Evolutionary conservation across 2,329 filamentous ascomycete species (phyloP), one percentile per base, ranked within the genome.

Genomic region (Diplodia sapinea): DNA sequence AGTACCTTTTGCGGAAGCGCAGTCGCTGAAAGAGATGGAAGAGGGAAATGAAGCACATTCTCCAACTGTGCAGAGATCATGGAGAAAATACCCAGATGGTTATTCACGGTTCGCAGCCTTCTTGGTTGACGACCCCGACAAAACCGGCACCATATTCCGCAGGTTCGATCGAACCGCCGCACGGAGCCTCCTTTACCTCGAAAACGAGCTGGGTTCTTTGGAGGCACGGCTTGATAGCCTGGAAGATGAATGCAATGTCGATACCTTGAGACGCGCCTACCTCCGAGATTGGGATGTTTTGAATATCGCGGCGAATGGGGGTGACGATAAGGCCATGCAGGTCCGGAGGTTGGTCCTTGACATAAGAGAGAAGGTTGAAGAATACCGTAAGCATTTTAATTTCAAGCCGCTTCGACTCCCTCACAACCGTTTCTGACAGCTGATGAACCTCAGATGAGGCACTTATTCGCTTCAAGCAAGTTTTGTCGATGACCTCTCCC

Each of bases 101-200:
- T 55, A 55, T 20, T 23, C 51, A 2, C 8, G 13, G 8, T 55
- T 55, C 11, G 31, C 51, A 33, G 51, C 26, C 2, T 55, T 55
- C 51, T 23, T 55, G 4, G 29, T 33, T 2, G 26, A 55, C 15
- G 51, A 33, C 29, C 51, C 51, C 0, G 51, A 55, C 17, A 36
- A 55, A 31, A 55, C 26, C 29, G 29, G 29, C 29, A 55, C 12
- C 20, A 64, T 52, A 36, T 55, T 67, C 9, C 43, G 68, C 12
- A 57, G 65, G 2, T 69, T 69, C n/a, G 65, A 68, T 23, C 15
- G 38, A 17, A 66, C 51, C 4, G 54, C 64, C 31, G 31, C 65
- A 36, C 50, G 65, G 9, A 51, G 23, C 36, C 17, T 69, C 12
- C 47, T 68, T 2, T 52, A 13, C 12, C 40, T 69, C 38, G 61